These are phyloP conservation scores for Exophiala oligosperma DNA, from an alignment of 2,329 filamentous ascomycete species.

Conservation along the genomic window DNA sequence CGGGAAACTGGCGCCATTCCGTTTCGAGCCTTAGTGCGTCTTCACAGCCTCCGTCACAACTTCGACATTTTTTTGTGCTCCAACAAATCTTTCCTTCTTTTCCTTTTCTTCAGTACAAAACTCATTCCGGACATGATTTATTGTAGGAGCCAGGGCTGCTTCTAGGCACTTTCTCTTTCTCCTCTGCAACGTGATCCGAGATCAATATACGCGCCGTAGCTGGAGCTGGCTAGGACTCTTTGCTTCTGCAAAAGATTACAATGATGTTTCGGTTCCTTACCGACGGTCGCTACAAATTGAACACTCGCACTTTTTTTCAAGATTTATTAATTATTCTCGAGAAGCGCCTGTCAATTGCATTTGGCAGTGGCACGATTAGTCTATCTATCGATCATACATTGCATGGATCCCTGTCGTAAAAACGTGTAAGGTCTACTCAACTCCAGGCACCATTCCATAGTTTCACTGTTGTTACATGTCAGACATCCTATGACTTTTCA, in stretches of 20 bases:
- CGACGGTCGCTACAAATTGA: constrained; percentile 61
- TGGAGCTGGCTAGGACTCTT: constrained; percentile 61
- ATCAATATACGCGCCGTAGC: constrained; percentile 59
- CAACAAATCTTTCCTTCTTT: constrained; percentile 26
- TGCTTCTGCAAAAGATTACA: constrained; percentile 33
- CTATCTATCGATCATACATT: constrained; percentile 10
- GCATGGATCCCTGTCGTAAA: background rate
- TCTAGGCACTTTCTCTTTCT: constrained; percentile 46
- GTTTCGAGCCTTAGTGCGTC: constrained; percentile 2
- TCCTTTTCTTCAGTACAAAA: constrained; percentile 44
- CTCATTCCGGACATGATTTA: constrained; percentile 65
- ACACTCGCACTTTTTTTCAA: background rate
- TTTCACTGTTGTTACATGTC: constrained; percentile 20
- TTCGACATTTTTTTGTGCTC: constrained; percentile 23
- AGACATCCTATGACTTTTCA: constrained; percentile 19
- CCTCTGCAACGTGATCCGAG: constrained; percentile 65
- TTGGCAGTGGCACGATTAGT: background rate
- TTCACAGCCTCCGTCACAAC: constrained; percentile 24
- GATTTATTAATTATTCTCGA: background rate
- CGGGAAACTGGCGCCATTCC: constrained; percentile 12
- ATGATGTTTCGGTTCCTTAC: constrained; percentile 67
- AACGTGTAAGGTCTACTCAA: background rate
- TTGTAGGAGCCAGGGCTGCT: constrained; percentile 59
- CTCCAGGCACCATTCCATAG: constrained; percentile 23
- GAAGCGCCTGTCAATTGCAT: background rate